A percentile compares a stretch with the other conserved stretches of the same genome.
phyloP scores from a whole-genome alignment of 2,329 filamentous ascomycete species.

The Amauroascus verrucosus region DNA sequence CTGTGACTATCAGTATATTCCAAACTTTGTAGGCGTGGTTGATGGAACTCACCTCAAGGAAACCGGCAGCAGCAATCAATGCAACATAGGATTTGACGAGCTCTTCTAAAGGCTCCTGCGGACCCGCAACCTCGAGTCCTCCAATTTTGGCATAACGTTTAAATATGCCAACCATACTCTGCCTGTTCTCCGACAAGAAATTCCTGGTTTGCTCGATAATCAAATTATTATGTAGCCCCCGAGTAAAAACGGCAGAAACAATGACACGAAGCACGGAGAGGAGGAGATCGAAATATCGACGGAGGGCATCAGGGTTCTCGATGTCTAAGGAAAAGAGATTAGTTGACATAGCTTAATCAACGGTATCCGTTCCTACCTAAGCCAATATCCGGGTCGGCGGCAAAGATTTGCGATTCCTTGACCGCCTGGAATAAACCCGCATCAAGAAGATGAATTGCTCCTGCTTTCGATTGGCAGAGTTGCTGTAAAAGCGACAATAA shows the following conservation, averaged over 20 bases:
- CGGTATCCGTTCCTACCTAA: constrained; percentile 42
- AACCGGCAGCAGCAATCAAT: constrained; percentile 70
- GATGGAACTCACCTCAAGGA: constrained; percentile 61
- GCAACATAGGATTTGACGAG: constrained; percentile 77
- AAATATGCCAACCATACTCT: constrained; percentile 76
- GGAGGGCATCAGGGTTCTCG: constrained; percentile 58
- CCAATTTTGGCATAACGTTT: constrained; percentile 80
- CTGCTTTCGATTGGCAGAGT: constrained; percentile 71
- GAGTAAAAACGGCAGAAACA: constrained; percentile 66
- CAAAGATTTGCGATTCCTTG: constrained; percentile 73
- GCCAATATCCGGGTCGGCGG: constrained; percentile 84
- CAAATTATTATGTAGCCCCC: constrained; percentile 68
- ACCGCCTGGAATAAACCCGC: constrained; percentile 76
- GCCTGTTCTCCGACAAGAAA: constrained; percentile 74
- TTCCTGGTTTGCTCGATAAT: constrained; percentile 61
- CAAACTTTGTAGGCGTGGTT: not conserved
- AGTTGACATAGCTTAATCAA: not conserved
- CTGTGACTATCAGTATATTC: constrained; percentile 3
- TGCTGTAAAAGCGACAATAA: constrained; percentile 74
- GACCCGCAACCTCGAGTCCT: constrained; percentile 34
- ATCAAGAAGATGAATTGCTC: constrained; percentile 77
- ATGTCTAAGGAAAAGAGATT: constrained; percentile 40
- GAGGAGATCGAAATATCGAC: constrained; percentile 75
- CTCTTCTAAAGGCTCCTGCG: constrained; percentile 58
- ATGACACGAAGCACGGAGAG: constrained; percentile 72